Base-by-base conservation (phyloP, 2,329 filamentous ascomycete genomes). In the Stachybotrys chartarum region DNA sequence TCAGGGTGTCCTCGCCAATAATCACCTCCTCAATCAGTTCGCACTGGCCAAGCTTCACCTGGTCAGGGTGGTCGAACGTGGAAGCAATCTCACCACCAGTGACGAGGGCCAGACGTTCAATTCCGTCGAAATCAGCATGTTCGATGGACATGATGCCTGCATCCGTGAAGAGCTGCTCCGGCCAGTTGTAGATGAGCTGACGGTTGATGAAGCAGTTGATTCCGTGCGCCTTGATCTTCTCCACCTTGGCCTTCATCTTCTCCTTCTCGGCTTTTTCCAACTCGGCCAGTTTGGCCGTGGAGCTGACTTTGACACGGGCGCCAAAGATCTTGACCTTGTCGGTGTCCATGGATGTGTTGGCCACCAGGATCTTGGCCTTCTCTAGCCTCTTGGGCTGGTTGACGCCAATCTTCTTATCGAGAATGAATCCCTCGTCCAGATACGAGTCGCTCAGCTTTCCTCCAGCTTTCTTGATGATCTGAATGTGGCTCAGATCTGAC, bases 131-230 rank as follows among this genome's bases (percentile, higher is more conserved):
- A 76, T 99, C 94, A 62, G 94, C 94, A 72, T 99, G 94, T 78
- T 99, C 94, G 64, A 99, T 99, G 31, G 91, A 96, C 80, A 96
- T 90, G 74, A 99, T 97, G 59, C 94, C 94, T 7, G 92, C 93
- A 72, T 99, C 94, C 42, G 93, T 91, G 69, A 99, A 99, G 50
- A 99, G 87, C 76, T 99, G 94, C 75, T 99, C 94, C 6, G 94
- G 94, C 94, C 94, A 99, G 81, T 99, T 99, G 82, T 99, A 99
- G 77, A 99, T 99, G 60, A 99, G 85, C 74, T 99, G 94, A 64
- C 94, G 83, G 83, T 99, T 99, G 74, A 99, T 96, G 75, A 99
- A 99, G 81, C 94, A 97, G 83, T 99, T 99, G 78, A 99, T 97
- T 57, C 94, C 94, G 69, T 99, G 94, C 50, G 91, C 83, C 83